These are phyloP conservation scores for Sclerotinia sclerotiorum DNA, from an alignment of 2,329 filamentous ascomycete genomes.

Conservation along the genomic window DNA sequence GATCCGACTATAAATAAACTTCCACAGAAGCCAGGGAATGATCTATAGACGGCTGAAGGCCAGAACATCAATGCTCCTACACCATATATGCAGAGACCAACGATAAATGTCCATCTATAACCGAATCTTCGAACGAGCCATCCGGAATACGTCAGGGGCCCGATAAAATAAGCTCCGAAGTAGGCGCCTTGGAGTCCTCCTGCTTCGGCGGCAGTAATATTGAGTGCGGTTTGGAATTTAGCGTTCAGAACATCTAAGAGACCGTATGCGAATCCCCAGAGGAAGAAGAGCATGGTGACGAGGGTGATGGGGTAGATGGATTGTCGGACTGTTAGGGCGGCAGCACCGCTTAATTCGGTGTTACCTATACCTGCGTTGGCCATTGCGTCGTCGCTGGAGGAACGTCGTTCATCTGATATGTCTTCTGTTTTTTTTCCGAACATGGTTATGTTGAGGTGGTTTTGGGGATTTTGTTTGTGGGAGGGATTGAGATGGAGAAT, in stretches of 20 bases:
- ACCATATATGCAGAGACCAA: constrained; percentile 72
- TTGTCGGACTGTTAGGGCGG: constrained; percentile 16
- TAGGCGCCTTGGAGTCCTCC: constrained; percentile 70
- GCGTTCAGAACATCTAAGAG: constrained; percentile 76
- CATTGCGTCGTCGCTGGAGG: constrained; percentile 8
- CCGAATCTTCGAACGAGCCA: constrained; percentile 70
- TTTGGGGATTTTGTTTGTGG: background rate
- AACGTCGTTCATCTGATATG: background rate
- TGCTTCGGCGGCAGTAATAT: constrained; percentile 56
- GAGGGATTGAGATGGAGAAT: background rate
- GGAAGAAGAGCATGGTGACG: constrained; percentile 21
- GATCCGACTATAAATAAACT: constrained; percentile 68
- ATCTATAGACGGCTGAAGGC: constrained; percentile 63
- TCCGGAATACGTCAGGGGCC: constrained; percentile 64
- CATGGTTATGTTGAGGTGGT: background rate
- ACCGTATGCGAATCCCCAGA: constrained; percentile 62
- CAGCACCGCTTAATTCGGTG: constrained; percentile 5
- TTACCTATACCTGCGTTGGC: background rate
- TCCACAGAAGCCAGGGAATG: constrained; percentile 35
- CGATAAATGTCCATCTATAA: constrained; percentile 77
- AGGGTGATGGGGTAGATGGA: constrained; percentile 24
- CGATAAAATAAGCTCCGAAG: constrained; percentile 70
- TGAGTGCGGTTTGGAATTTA: constrained; percentile 55
- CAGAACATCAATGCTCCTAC: constrained; percentile 78
- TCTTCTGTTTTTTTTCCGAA: constrained; percentile 16